Conservation (phyloP, 371 early-diverging fungal species). For the Cokeromyces recurvatus region DNA sequence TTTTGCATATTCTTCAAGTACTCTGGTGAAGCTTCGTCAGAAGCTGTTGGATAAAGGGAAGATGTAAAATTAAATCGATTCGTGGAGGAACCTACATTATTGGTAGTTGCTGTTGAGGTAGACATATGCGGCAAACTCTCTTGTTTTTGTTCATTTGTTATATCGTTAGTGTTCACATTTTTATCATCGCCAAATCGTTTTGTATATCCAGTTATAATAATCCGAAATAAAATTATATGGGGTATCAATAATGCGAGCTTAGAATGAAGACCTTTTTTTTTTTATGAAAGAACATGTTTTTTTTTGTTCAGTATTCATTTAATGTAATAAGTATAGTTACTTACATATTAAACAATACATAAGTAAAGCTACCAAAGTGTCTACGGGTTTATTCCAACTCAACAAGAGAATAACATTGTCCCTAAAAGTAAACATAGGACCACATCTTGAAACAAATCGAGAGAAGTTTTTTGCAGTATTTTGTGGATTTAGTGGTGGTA, state of each 20-base stretch:
- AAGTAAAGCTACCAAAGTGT: conserved; percentile 32
- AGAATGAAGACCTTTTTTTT: conserved; percentile 39
- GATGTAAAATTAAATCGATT: conserved; percentile 13
- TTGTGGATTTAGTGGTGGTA: conserved; percentile 38
- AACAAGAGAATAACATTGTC: conserved; percentile 38
- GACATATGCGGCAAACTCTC: too few species aligned
- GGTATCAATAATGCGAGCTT: conserved; percentile 30
- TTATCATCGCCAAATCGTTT: conserved; percentile 5
- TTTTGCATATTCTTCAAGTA: conserved; percentile 39
- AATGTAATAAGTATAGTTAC: too few species aligned
- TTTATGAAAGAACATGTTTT: too few species aligned
- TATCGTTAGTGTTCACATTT: background rate
- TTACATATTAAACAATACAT: conserved; percentile 38
- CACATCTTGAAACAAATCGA: conserved; percentile 41
- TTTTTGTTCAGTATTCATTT: too few species aligned
- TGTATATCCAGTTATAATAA: conserved; percentile 20
- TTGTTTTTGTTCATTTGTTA: background rate
- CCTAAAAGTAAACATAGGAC: conserved; percentile 38
- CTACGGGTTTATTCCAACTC: conserved; percentile 41
- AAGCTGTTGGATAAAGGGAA: conserved; percentile 19
- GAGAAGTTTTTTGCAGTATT: conserved; percentile 41
- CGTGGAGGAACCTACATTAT: too few species aligned
- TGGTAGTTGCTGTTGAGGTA: background rate
- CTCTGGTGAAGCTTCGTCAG: conserved; percentile 41
- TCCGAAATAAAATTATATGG: conserved; percentile 22